Base-by-base conservation (phyloP, 169 alveolate genomes). In the Eimeria acervulina region DNA sequence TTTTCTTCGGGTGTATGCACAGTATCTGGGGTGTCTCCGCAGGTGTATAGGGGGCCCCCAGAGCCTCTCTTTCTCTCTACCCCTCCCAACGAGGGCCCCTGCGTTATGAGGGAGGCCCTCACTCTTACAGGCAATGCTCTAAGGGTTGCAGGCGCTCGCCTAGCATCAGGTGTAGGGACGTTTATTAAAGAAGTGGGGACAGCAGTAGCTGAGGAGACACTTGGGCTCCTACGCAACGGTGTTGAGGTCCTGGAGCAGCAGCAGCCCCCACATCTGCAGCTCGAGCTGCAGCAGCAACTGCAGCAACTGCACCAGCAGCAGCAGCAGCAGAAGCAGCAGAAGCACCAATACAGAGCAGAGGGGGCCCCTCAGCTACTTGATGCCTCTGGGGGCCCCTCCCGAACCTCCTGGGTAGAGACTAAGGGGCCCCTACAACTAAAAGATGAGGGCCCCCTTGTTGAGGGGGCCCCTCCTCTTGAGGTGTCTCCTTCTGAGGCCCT, bases 261-360 rank as follows among this genome's bases (percentile, higher is more conserved):
- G 52, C 38, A 2, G 3, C 51, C 66, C 2, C 66, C 15, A 19
- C 66, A 2, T 10, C 44, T 23, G 44, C 55, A 12, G 87, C 87
- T 36, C 28, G 59, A 74, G 80, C 80, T 19, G 80, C 80, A 68
- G 80, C 80, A 68, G 42, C 80, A 68, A 40, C 80, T 19, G 80
- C 80, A 68, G 80, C 80, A 68, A 40, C 80, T 19, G 80, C 80
- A 68, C 42, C 80, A 68, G 80, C 80, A 5, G 80, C 38, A 7
- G 80, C 40, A n/a, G 80, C 80, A 68, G 80, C 80, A 68, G 80
- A 36, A 68, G 80, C 80, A 68, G 42, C 80, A 68, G 80, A 5
- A n/a, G 80, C 80, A 28, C 42, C 40, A 26, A 33, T n/a, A 28
- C 40, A n/a, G n/a, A 68, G 10, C 28, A 2, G n/a, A 40, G 21